Evolutionary conservation across 2,329 filamentous ascomycete genomes (phyloP).

Genomic region (Botrytis elliptica): DNA sequence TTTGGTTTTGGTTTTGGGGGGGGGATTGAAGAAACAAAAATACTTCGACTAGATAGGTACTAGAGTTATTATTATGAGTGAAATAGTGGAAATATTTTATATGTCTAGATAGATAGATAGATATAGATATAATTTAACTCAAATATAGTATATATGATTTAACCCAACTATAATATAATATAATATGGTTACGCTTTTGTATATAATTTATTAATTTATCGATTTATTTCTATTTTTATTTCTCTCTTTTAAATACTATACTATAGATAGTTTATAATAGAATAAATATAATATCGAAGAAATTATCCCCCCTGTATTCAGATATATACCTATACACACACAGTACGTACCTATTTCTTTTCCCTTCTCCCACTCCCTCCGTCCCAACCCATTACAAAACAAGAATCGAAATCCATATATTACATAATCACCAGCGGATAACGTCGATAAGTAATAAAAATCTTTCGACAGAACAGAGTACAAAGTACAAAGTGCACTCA

Average conservation of each 20-base stretch:
- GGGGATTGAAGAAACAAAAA: too few species aligned
- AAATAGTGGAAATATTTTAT: too few species aligned
- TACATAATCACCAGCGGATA: slow-evolving; percentile 5
- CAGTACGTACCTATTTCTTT: too few species aligned
- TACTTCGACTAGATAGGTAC: too few species aligned
- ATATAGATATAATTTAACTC: background rate
- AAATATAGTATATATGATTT: background rate
- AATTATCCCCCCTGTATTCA: background rate
- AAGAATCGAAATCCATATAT: background rate
- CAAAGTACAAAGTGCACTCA: too few species aligned
- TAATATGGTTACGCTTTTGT: background rate
- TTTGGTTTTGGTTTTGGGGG: too few species aligned
- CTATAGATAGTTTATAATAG: too few species aligned
- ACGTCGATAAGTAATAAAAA: slow-evolving; percentile 3
- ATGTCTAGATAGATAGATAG: background rate
- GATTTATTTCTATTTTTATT: background rate
- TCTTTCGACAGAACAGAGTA: too few species aligned
- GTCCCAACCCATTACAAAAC: background rate
- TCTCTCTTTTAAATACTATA: background rate
- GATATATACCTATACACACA: too few species aligned
- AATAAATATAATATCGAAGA: background rate
- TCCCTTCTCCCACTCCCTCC: too few species aligned
- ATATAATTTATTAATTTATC: background rate
- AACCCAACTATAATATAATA: background rate
- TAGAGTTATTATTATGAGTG: too few species aligned